A percentile compares a stretch with the other conserved stretches of the same genome.
Evolutionary conservation across 345 rosid species (phyloP).

Genomic region (Melastoma malabathricum): DNA sequence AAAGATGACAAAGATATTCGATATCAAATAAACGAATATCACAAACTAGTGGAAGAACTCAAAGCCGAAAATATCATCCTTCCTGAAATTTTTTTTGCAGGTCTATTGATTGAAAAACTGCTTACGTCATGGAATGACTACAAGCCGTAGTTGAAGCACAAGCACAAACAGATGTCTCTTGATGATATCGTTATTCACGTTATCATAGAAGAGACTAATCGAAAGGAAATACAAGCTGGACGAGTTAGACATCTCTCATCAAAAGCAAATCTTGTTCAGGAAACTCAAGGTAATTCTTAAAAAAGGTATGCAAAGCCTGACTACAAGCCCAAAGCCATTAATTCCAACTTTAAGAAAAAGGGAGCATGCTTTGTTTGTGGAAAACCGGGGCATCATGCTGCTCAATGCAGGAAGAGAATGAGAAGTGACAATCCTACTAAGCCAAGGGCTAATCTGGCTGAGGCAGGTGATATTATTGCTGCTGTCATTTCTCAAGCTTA

Average conservation of each 20-base stretch:
- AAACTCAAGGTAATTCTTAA: background rate
- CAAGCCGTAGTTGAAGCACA: background rate
- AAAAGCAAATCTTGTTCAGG: background rate
- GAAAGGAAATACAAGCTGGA: background rate
- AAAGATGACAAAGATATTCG: no score
- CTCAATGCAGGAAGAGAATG: background rate
- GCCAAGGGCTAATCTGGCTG: background rate
- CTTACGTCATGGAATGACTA: background rate
- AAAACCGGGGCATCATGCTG: background rate
- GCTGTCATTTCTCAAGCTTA: background rate
- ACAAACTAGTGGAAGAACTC: no score
- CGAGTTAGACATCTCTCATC: background rate
- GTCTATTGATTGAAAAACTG: background rate
- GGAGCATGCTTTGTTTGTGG: constrained; percentile 1
- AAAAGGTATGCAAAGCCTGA: background rate
- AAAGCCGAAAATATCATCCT: no score
- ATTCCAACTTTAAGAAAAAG: background rate
- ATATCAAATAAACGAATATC: no score
- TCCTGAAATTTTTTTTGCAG: no score
- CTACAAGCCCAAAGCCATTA: background rate
- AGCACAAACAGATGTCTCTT: background rate
- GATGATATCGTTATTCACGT: background rate
- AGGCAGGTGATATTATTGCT: background rate
- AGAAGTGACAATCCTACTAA: background rate
- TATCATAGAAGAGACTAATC: background rate